Conservation (phyloP, 768 basidiomycete genomes). For the Phaffia australis region DNA sequence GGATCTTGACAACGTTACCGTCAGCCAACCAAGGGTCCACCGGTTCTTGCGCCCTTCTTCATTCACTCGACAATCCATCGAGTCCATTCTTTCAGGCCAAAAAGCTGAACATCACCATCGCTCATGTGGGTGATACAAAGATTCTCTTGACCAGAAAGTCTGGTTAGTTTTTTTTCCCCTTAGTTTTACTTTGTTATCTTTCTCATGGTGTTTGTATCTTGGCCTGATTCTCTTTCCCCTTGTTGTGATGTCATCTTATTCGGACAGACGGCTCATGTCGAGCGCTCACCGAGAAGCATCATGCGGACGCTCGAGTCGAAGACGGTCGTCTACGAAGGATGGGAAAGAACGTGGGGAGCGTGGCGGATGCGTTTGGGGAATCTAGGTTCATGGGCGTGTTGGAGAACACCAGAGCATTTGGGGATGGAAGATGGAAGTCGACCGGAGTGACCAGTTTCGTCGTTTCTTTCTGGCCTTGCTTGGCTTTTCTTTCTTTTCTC, state of each 20-base stretch:
- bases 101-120: constrained; percentile 67
- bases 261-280: constrained; percentile 63
- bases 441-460: constrained; percentile 60
- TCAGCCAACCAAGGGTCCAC: constrained; percentile 78
- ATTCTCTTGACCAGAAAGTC: constrained; percentile 2
- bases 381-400: constrained; percentile 92
- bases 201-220: not conserved
- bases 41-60: constrained; percentile 80
- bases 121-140: constrained; percentile 60
- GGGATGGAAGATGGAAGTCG: constrained; percentile 71
- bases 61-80: constrained; percentile 67
- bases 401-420: constrained; percentile 78
- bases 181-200: not conserved
- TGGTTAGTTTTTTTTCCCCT: not conserved
- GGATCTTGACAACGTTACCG: constrained; percentile 52
- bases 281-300: constrained; percentile 88
- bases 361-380: constrained; percentile 92
- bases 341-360: constrained; percentile 58
- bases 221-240: not conserved
- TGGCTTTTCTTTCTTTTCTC: not conserved
- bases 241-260: constrained; percentile 74
- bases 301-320: constrained; percentile 83
- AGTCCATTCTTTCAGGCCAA: constrained; percentile 72
- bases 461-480: not conserved
- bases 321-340: constrained; percentile 71